Base-by-base conservation (phyloP, 257 asterid genomes). In the Cynanchum wilfordii region DNA sequence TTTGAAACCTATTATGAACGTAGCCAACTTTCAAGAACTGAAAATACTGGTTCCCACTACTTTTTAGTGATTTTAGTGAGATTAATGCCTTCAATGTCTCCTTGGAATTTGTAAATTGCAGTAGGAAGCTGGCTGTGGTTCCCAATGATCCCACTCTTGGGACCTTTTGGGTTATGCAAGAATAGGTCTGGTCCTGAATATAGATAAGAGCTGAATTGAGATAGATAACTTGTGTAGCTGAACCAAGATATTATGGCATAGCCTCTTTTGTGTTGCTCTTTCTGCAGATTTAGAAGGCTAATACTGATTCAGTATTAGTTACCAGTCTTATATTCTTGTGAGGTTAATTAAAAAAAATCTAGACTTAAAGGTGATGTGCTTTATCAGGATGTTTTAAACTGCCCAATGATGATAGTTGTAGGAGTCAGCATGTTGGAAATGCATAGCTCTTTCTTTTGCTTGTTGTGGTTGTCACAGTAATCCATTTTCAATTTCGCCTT, bases 401-500 rank as follows among this genome's bases (percentile, higher is more conserved):
- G 24, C 40, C 20, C 51, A 49, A 73, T 27, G 57, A 62, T 30
- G 45, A 45, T 51, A 16, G 20, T 51, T 15, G 56, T 51, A 51
- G 20, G 49, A 30, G 27, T 63, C 36, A 11, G n/a, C 22, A 10
- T 73, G 49, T 47, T 36, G 55, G 15, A 24, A 54, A 22, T 17
- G 27, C 11, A 33, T 19, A 33, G 20, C 38, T 42, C 27, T 36
- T 36, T 63, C 27, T 36, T 63, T 63, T 63, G 25, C 15, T 60
- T 69, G n/a, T 45, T 67, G 58, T 44, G 29, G 24, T 67, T 75
- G 54, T 76, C 64, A 50, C 56, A 3, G 20, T 27, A 15, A 15
- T 17, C 17, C 7, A 17, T 51, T 16, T 66, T 20, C 62, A 60
- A 70, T 51, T 68, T 82, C 75, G 89, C 90, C 97, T 94, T 94